Evolutionary conservation across 768 basidiomycete species (phyloP), one percentile per base, ranked within the genome.

Genomic region (Pulveroboletus sp.): DNA sequence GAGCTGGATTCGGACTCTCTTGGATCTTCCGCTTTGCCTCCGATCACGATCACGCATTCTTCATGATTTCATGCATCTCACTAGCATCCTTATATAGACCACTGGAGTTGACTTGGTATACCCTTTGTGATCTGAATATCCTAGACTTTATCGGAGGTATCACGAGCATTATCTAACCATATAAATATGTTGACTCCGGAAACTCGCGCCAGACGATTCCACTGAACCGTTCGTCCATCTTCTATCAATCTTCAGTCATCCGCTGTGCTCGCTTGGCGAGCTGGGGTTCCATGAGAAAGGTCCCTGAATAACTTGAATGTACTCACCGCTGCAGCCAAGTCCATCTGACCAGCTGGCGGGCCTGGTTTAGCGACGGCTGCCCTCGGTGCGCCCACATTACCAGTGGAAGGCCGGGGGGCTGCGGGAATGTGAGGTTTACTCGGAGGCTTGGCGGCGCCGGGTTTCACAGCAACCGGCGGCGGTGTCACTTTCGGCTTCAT

Each of bases 301-400:
- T 19, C 16, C 10, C 11, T 31, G 23, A 29, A 2, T 17, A 36
- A 34, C 12, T 35, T 23, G 7, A 43, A 47, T 27, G 14, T 47
- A 50, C 86, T 74, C 58, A 93, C 88, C 42, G 80, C 85, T 55
- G 91, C 89, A 50, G 92, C 89, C 54, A 93, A 70, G 69, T 92
- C 92, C 69, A 89, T 55, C 60, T 92, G 89, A 14, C 77, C 80
- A 27, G 77, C 77, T 4, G 72, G 68, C 6, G 76, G 77, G 32
- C 69, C 67, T 40, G 70, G 69, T 32, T 73, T 73, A 54, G 73
- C 76, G 17, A 67, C 62, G 14, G 61, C 71, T 22, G 73, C 65
- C 45, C 71, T 76, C 27, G 69, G 63, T 19, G 68, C 62, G 17
- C 73, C 65, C 69, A 51, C 69, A 27, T 53, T 56, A 17, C 50